These are phyloP conservation scores for Cordia subcordata DNA, from an alignment of 257 asterid species.

Conservation along the genomic window DNA sequence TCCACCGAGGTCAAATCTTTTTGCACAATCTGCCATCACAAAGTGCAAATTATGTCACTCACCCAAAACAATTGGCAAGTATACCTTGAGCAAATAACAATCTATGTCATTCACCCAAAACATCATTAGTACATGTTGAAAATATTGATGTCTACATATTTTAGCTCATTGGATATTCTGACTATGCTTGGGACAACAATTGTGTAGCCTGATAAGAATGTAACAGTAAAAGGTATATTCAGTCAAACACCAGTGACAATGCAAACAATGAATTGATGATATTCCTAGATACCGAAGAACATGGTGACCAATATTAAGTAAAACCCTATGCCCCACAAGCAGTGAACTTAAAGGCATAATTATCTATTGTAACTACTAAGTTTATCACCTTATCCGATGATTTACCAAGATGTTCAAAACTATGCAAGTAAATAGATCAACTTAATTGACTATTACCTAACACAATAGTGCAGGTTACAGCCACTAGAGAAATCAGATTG, in stretches of 20 bases:
- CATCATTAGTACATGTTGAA: too few species aligned
- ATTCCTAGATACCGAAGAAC: not conserved
- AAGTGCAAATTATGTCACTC: not conserved
- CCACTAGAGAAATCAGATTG: not conserved
- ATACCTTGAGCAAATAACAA: not conserved
- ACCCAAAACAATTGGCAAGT: conserved; percentile 4
- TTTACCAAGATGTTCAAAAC: not conserved
- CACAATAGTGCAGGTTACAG: too few species aligned
- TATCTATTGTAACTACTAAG: not conserved
- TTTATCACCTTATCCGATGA: not conserved
- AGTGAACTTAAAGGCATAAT: not conserved
- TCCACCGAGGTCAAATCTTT: conserved; percentile 37
- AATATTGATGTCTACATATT: not conserved
- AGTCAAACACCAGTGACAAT: not conserved
- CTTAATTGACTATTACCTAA: not conserved
- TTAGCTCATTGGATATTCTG: not conserved
- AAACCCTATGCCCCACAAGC: not conserved
- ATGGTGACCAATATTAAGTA: too few species aligned
- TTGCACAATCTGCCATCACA: conserved; percentile 66
- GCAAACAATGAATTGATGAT: not conserved
- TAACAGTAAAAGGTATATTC: not conserved
- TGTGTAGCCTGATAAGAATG: not conserved
- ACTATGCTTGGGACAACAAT: not conserved
- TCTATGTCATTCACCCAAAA: too few species aligned
- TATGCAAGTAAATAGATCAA: not conserved